Evolutionary conservation across 2,329 filamentous ascomycete species (phyloP).

Genomic region (Paramyrothecium roridum): DNA sequence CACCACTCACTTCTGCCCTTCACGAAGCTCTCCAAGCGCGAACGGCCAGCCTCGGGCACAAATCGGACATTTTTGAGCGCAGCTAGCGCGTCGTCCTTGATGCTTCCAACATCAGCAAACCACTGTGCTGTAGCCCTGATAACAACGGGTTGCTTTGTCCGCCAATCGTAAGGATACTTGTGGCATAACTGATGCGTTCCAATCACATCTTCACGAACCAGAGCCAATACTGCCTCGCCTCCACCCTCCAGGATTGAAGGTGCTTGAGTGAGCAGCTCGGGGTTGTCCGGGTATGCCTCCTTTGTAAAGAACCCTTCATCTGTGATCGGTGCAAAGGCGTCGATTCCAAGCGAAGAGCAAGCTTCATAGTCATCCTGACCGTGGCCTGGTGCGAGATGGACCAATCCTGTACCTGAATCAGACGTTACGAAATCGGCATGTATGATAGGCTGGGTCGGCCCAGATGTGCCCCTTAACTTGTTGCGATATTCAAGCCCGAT

Average conservation of each 20-base stretch:
- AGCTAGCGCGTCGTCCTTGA: constrained; percentile 70
- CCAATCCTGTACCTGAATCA: constrained; percentile 89
- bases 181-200: constrained; percentile 71
- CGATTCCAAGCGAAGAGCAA: constrained; percentile 67
- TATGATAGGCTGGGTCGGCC: constrained; percentile 65
- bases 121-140: constrained; percentile 92
- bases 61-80: constrained; percentile 73
- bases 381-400: constrained; percentile 91
- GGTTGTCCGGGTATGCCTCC: constrained; percentile 71
- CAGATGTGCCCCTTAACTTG: constrained; percentile 58
- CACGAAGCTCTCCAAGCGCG: constrained; percentile 80
- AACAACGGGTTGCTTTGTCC: constrained; percentile 89
- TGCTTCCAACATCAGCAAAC: constrained; percentile 88
- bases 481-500: constrained; percentile 67
- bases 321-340: constrained; percentile 78
- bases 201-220: constrained; percentile 66
- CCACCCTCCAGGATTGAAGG: constrained; percentile 71
- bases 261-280: constrained; percentile 61
- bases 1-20: constrained; percentile 93
- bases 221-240: constrained; percentile 63
- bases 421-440: constrained; percentile 86
- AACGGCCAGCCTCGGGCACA: constrained; percentile 70
- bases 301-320: constrained; percentile 77
- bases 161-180: constrained; percentile 98
- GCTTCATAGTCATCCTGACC: constrained; percentile 94